phyloP scores from a whole-genome alignment of 164 flowering plant genomes.

The Nelumbo lutea region DNA sequence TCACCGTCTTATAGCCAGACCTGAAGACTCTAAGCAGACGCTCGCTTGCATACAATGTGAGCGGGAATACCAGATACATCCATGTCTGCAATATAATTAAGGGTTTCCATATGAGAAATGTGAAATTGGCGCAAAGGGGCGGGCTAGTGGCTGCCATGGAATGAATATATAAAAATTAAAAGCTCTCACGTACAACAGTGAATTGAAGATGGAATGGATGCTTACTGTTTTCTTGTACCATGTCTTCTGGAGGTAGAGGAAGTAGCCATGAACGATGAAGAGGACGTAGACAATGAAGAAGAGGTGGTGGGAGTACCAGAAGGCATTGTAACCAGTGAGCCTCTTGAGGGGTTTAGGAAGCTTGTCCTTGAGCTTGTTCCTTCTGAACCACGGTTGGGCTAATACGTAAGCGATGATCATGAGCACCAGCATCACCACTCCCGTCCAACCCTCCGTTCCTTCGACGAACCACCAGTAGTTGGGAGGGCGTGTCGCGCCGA shows the following conservation, averaged over 20 bases:
- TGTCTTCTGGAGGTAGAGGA: slow-evolving; percentile 52
- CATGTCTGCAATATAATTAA: slow-evolving; percentile 36
- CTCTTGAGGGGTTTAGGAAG: slow-evolving; percentile 49
- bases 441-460: slow-evolving; percentile 70
- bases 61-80: slow-evolving; percentile 56
- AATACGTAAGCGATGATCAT: slow-evolving; percentile 60
- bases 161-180: background rate
- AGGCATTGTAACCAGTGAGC: slow-evolving; percentile 59
- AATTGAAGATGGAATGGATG: too few relatives aligned
- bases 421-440: slow-evolving; percentile 60
- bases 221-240: slow-evolving; percentile 79
- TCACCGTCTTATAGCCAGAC: slow-evolving; percentile 40
- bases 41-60: slow-evolving; percentile 38
- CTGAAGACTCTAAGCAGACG: slow-evolving; percentile 42
- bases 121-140: too few relatives aligned
- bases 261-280: slow-evolving; percentile 57
- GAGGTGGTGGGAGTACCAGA: slow-evolving; percentile 32
- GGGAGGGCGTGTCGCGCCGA: slow-evolving; percentile 40
- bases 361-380: slow-evolving; percentile 28
- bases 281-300: slow-evolving; percentile 59
- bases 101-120: too few relatives aligned
- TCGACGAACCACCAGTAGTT: slow-evolving; percentile 74
- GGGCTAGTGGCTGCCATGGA: too few relatives aligned
- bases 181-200: too few relatives aligned
- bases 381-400: slow-evolving; percentile 72